Conservation (phyloP, 2,329 filamentous ascomycete genomes). For the Fusarium secorum region DNA sequence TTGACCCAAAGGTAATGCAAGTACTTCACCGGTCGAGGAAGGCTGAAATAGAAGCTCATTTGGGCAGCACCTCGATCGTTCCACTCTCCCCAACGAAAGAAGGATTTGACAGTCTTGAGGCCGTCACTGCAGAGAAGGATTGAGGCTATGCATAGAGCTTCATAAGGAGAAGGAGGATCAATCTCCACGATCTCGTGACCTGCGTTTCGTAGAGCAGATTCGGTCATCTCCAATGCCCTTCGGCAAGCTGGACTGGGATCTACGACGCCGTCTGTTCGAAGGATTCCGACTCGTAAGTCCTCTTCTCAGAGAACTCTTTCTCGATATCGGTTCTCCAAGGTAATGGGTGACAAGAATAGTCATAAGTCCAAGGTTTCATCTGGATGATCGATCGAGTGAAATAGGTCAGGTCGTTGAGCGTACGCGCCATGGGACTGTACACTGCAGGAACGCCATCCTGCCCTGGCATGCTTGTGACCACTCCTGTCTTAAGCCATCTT, state of each 20-base stretch:
- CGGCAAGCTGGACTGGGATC: constrained; percentile 85
- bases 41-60: constrained; percentile 75
- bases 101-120: constrained; percentile 78
- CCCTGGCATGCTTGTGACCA: constrained; percentile 87
- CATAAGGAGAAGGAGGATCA: constrained; percentile 74
- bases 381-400: constrained; percentile 80
- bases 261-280: constrained; percentile 83
- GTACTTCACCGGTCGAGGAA: constrained; percentile 79
- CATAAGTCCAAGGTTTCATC: constrained; percentile 90
- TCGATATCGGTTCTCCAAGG: constrained; percentile 73
- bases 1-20: constrained; percentile 91
- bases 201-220: constrained; percentile 70
- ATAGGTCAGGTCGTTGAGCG: constrained; percentile 81
- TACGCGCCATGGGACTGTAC: constrained; percentile 92
- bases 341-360: constrained; percentile 86
- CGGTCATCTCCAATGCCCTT: constrained; percentile 76
- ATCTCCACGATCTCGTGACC: constrained; percentile 78
- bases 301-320: constrained; percentile 58
- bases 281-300: constrained; percentile 69
- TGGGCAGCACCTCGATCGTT: constrained; percentile 80
- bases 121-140: constrained; percentile 87
- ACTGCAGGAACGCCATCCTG: constrained; percentile 91
- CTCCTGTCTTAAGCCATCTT: constrained; percentile 85
- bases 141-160: constrained; percentile 78
- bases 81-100: constrained; percentile 79